Conservation (phyloP, 1,284 basidiomycete species). For the Trichosporon sp. region DNA sequence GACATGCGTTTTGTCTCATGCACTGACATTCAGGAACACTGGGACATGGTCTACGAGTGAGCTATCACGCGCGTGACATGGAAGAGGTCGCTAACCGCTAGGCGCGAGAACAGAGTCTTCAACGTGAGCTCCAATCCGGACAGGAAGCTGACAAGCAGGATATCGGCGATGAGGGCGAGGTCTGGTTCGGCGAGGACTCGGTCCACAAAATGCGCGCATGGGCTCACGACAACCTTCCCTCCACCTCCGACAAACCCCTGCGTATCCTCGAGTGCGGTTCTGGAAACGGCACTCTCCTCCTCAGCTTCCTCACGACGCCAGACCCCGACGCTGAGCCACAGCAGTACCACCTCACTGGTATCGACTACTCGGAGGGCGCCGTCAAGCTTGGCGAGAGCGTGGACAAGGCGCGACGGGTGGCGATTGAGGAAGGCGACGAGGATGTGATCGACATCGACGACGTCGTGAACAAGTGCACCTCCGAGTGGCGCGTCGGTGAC, state of each 20-base stretch:
- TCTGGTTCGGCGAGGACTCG: conserved; percentile 56
- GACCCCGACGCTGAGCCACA: conserved; percentile 32
- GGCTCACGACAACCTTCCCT: conserved; percentile 46
- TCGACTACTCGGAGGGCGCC: conserved; percentile 53
- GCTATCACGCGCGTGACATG: conserved; percentile 19
- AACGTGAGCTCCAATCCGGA: conserved; percentile 31
- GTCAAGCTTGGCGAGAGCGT: conserved; percentile 44
- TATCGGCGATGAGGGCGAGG: conserved; percentile 42
- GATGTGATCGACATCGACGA: conserved; percentile 45
- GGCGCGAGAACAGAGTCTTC: conserved; percentile 56
- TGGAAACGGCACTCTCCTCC: conserved; percentile 56
- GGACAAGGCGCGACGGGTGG: conserved; percentile 37
- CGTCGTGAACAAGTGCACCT: conserved; percentile 42
- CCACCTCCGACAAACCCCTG: conserved; percentile 32
- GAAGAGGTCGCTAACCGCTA: conserved; percentile 22
- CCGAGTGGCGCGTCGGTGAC: conserved; percentile 51
- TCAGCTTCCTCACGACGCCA: conserved; percentile 53
- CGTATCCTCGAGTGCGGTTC: conserved; percentile 51
- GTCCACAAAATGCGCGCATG: conserved; percentile 55
- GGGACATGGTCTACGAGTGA: conserved; percentile 56
- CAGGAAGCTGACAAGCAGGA: conserved; percentile 17
- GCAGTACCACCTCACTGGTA: conserved; percentile 51
- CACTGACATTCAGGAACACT: conserved; percentile 42
- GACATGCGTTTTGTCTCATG: neutral
- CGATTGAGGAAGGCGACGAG: conserved; percentile 31